Evolutionary conservation across 2,329 filamentous ascomycete genomes (phyloP).

Genomic region (Colletotrichum sp.): DNA sequence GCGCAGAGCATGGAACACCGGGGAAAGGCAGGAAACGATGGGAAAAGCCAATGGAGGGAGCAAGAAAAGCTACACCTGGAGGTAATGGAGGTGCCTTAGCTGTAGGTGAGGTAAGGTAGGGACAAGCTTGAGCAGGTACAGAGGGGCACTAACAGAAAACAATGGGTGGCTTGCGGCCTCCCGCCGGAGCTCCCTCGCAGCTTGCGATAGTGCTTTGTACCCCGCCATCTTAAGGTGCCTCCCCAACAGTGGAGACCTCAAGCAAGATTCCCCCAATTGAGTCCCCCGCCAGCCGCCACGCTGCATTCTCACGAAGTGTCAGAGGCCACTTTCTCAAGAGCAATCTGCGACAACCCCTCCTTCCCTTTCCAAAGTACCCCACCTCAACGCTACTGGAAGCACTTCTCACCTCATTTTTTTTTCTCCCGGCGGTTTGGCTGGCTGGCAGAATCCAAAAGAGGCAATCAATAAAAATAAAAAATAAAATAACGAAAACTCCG

Average conservation of each 20-base stretch:
- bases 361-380: conserved; percentile 9
- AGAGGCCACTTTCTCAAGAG: conserved; percentile 9
- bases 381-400: not conserved
- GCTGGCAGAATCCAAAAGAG: not conserved
- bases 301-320: conserved; percentile 9
- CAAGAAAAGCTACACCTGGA: not conserved
- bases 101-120: not conserved
- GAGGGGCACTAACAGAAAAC: conserved; percentile 6
- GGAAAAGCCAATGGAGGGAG: not conserved
- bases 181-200: not conserved
- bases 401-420: conserved; percentile 12
- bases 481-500: not conserved
- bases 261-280: conserved; percentile 12
- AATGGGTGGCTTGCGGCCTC: not conserved
- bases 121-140: not conserved
- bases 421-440: not conserved
- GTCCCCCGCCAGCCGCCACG: conserved; percentile 6
- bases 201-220: conserved; percentile 9
- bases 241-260: conserved; percentile 4
- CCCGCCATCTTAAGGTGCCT: not conserved
- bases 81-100: not conserved
- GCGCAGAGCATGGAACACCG: not conserved
- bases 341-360: conserved; percentile 21
- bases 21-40: not conserved
- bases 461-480: not conserved